Percentiles rank a stretch among this genome's conserved stretches.
Evolutionary conservation across 768 basidiomycete genomes (phyloP).

Genomic region (Suillus lakei): DNA sequence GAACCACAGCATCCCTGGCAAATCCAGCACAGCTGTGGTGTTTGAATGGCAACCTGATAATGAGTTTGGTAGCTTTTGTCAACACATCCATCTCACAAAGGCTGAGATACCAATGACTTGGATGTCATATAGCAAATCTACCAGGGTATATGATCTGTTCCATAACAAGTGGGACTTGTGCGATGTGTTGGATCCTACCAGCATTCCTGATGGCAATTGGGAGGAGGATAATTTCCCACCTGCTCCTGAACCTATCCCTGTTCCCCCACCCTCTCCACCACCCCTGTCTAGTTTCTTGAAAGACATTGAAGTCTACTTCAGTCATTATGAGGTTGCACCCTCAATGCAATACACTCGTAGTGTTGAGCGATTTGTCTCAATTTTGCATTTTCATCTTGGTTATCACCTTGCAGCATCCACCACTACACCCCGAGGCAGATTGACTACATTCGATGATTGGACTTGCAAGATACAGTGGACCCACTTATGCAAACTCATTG

Average conservation of each 20-base stretch:
- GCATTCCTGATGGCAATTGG: background rate
- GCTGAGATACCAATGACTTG: background rate
- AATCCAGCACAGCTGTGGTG: background rate
- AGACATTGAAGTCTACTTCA: background rate
- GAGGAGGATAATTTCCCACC: background rate
- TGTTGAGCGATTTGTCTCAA: background rate
- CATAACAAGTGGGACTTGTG: conserved; percentile 5
- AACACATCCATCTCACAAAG: background rate
- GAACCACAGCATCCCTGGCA: background rate
- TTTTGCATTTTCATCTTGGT: background rate
- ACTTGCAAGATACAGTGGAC: background rate
- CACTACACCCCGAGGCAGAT: background rate
- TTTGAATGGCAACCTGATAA: conserved; percentile 1
- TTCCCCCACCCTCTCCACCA: background rate
- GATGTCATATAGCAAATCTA: background rate
- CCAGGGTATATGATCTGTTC: background rate
- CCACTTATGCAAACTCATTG: background rate
- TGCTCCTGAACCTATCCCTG: background rate
- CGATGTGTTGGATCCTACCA: background rate
- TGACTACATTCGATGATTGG: background rate
- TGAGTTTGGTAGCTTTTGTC: background rate
- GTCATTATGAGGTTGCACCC: background rate
- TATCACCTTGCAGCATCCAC: background rate
- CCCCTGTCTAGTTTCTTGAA: background rate
- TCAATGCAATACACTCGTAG: background rate